These are phyloP conservation scores for Vigna mungo DNA, from an alignment of 306 rosid species.

Conservation along the genomic window DNA sequence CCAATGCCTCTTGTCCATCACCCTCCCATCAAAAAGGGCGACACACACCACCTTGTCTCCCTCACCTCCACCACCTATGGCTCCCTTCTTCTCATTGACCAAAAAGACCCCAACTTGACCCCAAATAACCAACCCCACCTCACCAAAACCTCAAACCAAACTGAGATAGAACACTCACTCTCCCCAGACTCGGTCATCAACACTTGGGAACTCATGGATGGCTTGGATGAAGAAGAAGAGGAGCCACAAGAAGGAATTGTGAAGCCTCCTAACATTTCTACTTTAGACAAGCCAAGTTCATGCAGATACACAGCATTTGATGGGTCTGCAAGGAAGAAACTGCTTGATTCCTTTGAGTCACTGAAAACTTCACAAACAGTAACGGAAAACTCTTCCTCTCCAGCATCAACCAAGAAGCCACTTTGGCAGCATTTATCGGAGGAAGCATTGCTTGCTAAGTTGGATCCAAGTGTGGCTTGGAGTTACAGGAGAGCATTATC, in stretches of 20 bases:
- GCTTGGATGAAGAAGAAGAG: constrained; percentile 51
- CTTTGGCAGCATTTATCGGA: constrained; percentile 90
- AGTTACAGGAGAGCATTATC: constrained; percentile 80
- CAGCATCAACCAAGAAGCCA: constrained; percentile 57
- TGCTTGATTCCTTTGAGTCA: constrained; percentile 53
- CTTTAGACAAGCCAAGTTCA: constrained; percentile 48
- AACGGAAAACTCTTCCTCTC: constrained; percentile 37
- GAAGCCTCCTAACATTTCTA: constrained; percentile 39
- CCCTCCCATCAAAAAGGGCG: constrained; percentile 79
- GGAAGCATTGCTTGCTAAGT: constrained; percentile 75
- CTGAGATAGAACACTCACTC: constrained; percentile 47
- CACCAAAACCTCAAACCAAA: constrained; percentile 12
- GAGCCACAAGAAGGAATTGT: neutral
- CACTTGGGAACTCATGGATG: constrained; percentile 95
- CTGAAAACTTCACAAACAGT: constrained; percentile 44
- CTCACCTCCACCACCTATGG: constrained; percentile 96
- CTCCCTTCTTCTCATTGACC: constrained; percentile 67
- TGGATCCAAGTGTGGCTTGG: constrained; percentile 75
- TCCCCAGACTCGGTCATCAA: constrained; percentile 93
- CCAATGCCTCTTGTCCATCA: constrained; percentile 80
- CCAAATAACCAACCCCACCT: constrained; percentile 18
- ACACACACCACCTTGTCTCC: constrained; percentile 83
- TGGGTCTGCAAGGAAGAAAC: constrained; percentile 56
- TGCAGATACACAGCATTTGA: constrained; percentile 61
- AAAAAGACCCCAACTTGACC: constrained; percentile 50